Percentiles rank a stretch among this genome's conserved stretches.
These are phyloP conservation scores for Boletus tomentosulus DNA, from an alignment of 768 basidiomycete genomes.

Conservation along the genomic window DNA sequence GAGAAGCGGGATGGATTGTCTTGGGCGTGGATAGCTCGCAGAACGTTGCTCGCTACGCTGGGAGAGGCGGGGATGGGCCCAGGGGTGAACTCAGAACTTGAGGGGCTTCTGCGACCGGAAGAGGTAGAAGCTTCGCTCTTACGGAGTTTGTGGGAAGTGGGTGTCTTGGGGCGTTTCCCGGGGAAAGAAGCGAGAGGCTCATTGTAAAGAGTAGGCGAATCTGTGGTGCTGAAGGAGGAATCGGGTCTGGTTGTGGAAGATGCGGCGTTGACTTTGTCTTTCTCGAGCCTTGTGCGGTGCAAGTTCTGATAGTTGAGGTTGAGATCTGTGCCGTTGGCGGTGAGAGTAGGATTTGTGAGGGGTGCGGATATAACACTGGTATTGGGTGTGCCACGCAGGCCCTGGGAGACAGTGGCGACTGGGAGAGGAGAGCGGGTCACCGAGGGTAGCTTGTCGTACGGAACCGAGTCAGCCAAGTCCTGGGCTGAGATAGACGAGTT, in stretches of 20 bases:
- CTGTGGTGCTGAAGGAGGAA: constrained; percentile 52
- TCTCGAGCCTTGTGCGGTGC: constrained; percentile 47
- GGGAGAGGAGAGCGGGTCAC: constrained; percentile 58
- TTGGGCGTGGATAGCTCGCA: constrained; percentile 53
- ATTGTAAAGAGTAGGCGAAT: constrained; percentile 57
- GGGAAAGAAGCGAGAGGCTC: constrained; percentile 42
- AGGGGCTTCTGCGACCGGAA: constrained; percentile 47
- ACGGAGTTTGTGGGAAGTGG: constrained; percentile 33
- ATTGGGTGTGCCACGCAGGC: constrained; percentile 37
- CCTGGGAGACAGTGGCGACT: constrained; percentile 52
- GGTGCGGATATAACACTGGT: constrained; percentile 65
- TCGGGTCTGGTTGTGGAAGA: constrained; percentile 36
- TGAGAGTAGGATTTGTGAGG: constrained; percentile 78
- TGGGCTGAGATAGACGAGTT: constrained; percentile 58
- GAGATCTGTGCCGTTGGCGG: constrained; percentile 65
- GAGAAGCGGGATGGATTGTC: constrained; percentile 62
- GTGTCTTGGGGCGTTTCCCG: constrained; percentile 33
- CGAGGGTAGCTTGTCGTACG: constrained; percentile 60
- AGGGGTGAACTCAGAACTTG: constrained; percentile 51
- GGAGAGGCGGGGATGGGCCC: constrained; percentile 32
- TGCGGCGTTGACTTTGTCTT: constrained; percentile 42
- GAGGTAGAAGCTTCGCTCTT: constrained; percentile 56
- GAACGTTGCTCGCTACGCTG: constrained; percentile 31
- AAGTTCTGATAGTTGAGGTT: constrained; percentile 58
- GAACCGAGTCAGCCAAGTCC: constrained; percentile 66